phyloP scores from a whole-genome alignment of 129 eudicot genomes.

The Erigeron canadensis region DNA sequence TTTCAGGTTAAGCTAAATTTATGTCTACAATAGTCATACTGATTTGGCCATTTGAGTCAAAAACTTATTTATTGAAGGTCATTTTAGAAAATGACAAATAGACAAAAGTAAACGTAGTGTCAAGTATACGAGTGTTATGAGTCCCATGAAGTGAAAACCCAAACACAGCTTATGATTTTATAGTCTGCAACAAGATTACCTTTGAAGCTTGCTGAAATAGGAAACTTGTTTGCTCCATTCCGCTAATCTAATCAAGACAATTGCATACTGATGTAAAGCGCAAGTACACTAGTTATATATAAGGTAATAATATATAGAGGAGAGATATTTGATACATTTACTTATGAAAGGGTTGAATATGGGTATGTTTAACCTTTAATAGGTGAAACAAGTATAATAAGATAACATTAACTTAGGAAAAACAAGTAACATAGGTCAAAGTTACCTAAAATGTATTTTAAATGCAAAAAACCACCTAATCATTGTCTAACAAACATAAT shows the following conservation, averaged over 20 bases:
- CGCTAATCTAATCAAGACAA: conserved; percentile 58
- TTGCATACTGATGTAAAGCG: not conserved
- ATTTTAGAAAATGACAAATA: not conserved
- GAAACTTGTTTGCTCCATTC: conserved; percentile 98
- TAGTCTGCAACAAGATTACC: conserved; percentile 40
- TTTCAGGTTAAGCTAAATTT: not conserved
- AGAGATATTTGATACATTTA: no score
- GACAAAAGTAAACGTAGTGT: not conserved
- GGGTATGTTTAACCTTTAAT: no score
- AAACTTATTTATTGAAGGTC: not conserved
- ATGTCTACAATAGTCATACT: not conserved
- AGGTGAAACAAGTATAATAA: no score
- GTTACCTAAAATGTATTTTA: no score
- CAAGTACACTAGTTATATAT: conserved; percentile 7
- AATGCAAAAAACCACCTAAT: no score
- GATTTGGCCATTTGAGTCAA: not conserved
- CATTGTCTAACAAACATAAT: no score
- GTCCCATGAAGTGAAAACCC: not conserved
- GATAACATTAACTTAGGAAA: no score
- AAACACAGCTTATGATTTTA: not conserved
- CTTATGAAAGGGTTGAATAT: no score
- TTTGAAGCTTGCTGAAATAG: conserved; percentile 95
- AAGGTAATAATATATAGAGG: not conserved
- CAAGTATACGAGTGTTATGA: not conserved
- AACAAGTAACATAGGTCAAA: no score